Conservation (phyloP, 2,329 filamentous ascomycete genomes). For the Beauveria pseudobassiana region DNA sequence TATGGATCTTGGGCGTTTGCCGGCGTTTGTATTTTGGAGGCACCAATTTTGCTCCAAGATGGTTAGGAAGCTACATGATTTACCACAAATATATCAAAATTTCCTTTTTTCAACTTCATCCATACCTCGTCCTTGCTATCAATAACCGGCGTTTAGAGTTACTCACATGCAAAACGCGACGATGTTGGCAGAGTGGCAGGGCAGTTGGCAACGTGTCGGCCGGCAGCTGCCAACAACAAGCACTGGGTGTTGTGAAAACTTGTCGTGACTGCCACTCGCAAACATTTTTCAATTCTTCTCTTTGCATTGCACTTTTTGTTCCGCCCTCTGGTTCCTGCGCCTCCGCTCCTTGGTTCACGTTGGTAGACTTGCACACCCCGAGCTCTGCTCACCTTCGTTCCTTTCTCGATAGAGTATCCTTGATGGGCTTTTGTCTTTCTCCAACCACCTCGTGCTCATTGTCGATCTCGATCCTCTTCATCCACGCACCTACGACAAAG, state of each 20-base stretch:
- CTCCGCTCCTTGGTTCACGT: not conserved
- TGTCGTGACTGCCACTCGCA: not conserved
- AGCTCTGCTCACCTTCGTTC: slow-evolving; percentile 6
- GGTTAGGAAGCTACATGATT: not conserved
- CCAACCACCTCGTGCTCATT: not conserved
- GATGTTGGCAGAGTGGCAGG: not conserved
- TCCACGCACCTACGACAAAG: not conserved
- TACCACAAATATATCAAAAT: not conserved
- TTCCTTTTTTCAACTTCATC: not conserved
- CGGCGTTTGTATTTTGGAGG: slow-evolving; percentile 7
- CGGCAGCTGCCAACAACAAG: slow-evolving; percentile 6
- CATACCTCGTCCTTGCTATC: not conserved
- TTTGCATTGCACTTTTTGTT: slow-evolving; percentile 3
- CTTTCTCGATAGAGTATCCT: not conserved
- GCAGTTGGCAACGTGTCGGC: slow-evolving; percentile 4
- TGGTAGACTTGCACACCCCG: not conserved
- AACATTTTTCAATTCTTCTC: not conserved
- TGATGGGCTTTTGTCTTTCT: slow-evolving; percentile 2
- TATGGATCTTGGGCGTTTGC: slow-evolving; percentile 8
- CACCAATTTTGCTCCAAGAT: not conserved
- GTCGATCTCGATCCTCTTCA: not conserved
- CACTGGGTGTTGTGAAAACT: not conserved
- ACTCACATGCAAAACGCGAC: not conserved
- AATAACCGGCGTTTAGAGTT: not conserved
- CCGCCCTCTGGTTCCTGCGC: slow-evolving; percentile 7